Evolutionary conservation across 1,284 basidiomycete species (phyloP).

Genomic region (Microbotryum lychnidis-dioicae): DNA sequence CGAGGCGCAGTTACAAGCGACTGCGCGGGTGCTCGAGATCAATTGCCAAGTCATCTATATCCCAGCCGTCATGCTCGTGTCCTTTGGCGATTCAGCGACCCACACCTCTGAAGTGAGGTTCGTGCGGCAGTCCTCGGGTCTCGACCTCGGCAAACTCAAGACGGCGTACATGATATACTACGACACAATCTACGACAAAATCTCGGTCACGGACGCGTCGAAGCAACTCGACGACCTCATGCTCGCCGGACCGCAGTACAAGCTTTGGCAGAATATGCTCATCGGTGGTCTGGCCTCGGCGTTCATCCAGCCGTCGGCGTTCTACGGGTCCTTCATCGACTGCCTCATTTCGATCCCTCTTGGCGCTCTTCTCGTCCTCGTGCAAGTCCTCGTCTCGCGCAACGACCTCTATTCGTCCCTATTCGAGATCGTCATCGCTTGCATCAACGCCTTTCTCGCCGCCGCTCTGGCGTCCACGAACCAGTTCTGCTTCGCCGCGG

Average conservation of each 20-base stretch:
- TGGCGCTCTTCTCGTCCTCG: constrained; percentile 64
- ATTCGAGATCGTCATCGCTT: constrained; percentile 79
- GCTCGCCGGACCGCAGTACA: constrained; percentile 53
- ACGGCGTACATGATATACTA: constrained; percentile 72
- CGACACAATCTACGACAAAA: constrained; percentile 76
- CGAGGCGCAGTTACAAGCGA: constrained; percentile 76
- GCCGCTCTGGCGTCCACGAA: constrained; percentile 63
- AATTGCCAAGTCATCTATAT: constrained; percentile 77
- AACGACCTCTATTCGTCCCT: constrained; percentile 75
- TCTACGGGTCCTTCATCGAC: constrained; percentile 73
- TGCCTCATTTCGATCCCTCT: constrained; percentile 65
- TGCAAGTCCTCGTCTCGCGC: constrained; percentile 61
- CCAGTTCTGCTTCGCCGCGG: constrained; percentile 74
- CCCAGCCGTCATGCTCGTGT: constrained; percentile 55
- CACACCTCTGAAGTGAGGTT: constrained; percentile 80
- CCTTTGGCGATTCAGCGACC: constrained; percentile 72
- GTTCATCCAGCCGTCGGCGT: constrained; percentile 54
- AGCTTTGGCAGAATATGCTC: constrained; percentile 57
- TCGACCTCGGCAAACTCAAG: constrained; percentile 69
- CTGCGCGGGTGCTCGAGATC: constrained; percentile 75
- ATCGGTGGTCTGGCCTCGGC: constrained; percentile 75
- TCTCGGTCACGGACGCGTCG: constrained; percentile 71
- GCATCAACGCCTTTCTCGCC: constrained; percentile 66
- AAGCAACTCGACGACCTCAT: constrained; percentile 66
- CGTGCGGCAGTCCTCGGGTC: constrained; percentile 63